Conservation (phyloP, 2,329 filamentous ascomycete genomes). For the Trichoderma sp. region DNA sequence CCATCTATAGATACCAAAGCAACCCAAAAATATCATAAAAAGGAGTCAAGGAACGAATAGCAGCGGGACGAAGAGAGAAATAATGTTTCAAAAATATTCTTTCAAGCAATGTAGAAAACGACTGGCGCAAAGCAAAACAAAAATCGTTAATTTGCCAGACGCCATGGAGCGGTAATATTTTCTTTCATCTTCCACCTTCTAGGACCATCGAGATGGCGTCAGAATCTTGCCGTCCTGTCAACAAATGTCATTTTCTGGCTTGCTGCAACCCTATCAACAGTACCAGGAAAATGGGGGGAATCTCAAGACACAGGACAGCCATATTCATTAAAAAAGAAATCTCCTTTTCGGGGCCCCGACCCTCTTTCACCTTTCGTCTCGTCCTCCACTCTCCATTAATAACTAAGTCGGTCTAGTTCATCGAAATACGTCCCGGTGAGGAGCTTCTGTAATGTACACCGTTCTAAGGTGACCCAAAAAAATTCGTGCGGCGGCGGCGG, state of each 20-base stretch:
- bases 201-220: conserved; percentile 17
- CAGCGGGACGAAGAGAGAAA: conserved; percentile 14
- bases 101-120: conserved; percentile 18
- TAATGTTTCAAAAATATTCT: background rate
- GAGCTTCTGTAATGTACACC: conserved; percentile 14
- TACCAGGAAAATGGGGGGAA: conserved; percentile 18
- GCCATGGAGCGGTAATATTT: conserved; percentile 16
- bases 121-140: conserved; percentile 21
- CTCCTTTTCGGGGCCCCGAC: conserved; percentile 5
- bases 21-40: conserved; percentile 1
- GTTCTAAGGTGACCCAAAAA: conserved; percentile 18
- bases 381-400: conserved; percentile 20
- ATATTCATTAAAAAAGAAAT: conserved; percentile 22
- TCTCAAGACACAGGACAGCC: conserved; percentile 20
- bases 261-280: conserved; percentile 17
- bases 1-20: background rate
- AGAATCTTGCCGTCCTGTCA: conserved; percentile 15
- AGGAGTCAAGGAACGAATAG: background rate
- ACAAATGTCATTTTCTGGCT: conserved; percentile 21
- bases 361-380: background rate
- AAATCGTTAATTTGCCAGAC: conserved; percentile 19
- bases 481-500: conserved; percentile 8
- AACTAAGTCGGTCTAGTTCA: conserved; percentile 16
- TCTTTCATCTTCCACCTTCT: conserved; percentile 8
- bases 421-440: conserved; percentile 19